phyloP scores from a whole-genome alignment of 805 yeast species.

The Brettanomyces bruxellensis region DNA sequence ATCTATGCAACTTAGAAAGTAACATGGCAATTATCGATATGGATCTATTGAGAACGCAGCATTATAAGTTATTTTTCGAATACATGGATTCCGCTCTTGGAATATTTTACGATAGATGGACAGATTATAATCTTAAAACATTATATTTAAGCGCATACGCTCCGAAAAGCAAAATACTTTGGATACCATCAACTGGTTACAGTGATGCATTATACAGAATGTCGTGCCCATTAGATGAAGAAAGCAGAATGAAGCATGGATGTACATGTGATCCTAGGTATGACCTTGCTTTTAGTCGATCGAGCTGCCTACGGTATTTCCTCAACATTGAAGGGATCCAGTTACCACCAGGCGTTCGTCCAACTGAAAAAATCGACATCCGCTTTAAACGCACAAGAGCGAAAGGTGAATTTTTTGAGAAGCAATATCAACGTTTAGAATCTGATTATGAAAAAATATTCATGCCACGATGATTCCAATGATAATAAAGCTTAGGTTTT shows the following conservation, averaged over 20 bases:
- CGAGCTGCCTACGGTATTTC: slow-evolving; percentile 40
- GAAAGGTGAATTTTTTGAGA: not conserved
- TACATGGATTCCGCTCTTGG: slow-evolving; percentile 41
- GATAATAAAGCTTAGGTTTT: no score
- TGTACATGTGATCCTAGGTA: slow-evolving; percentile 18
- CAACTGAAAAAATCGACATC: not conserved
- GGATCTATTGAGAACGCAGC: slow-evolving; percentile 38
- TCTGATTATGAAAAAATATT: not conserved
- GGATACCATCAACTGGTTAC: slow-evolving; percentile 34
- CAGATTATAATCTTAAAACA: slow-evolving; percentile 41
- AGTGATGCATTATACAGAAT: slow-evolving; percentile 8
- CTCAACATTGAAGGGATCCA: slow-evolving; percentile 7
- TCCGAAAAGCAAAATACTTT: slow-evolving; percentile 39
- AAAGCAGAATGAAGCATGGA: slow-evolving; percentile 7
- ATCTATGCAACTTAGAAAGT: slow-evolving; percentile 49
- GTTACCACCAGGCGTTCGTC: not conserved
- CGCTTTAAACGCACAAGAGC: not conserved
- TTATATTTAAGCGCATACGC: slow-evolving; percentile 29
- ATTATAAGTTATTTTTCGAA: slow-evolving; percentile 37
- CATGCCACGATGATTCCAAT: not conserved
- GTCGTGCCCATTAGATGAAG: slow-evolving; percentile 13
- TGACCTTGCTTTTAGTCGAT: slow-evolving; percentile 36
- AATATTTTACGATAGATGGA: slow-evolving; percentile 52
- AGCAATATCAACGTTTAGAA: not conserved
- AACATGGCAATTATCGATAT: slow-evolving; percentile 49